Base-by-base conservation (phyloP, 129 eudicot species). In the Arctium minus region DNA sequence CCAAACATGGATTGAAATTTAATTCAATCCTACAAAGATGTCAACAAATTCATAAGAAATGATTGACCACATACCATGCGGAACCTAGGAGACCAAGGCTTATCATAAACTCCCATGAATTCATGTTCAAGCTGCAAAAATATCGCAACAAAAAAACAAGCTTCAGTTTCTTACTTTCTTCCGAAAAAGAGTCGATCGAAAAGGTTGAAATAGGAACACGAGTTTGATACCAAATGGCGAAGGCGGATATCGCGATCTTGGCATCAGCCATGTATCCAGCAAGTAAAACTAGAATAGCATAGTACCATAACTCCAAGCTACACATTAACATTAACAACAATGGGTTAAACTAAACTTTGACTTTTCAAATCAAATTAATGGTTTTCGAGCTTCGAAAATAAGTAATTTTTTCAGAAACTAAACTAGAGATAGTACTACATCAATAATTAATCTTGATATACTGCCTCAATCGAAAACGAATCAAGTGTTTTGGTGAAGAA, bases 251-350 rank as follows among this genome's bases (percentile, higher is more conserved):
- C 22, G 90, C 90, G 72, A 90, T 86, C 85, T 90, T 90, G 2
- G 97, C 93, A 73, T 92, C 80, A 13, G 27, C 39, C 93, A 88
- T 92, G 82, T 92, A 89, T 46, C 97, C 97, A 1, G 97, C 97
- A 56, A 92, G 75, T 65, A 92, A 80, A 36, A 90, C 92, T 76
- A 92, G 88, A 77, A 92, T 35, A 48, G 93, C 90, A 77, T 86
- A 82, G 87, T 92, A 92, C 97, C 97, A 92, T 65, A 92, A 65
- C 86, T 92, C 93, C 77, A 92, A 85, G 88, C 93, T 92, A 37
- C 36, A 82, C 11, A 72, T 48, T 29, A 48, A 33, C 36, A 11
- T 33, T 33, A 48, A 69, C 67, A 80, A 44, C 10, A 81, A 46
- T 22, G 39, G 39, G 70, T 80, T 8, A 74, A 64, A 36, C 67